Base-by-base conservation (phyloP, 179 eudicot species). In the Camellia oleifera region DNA sequence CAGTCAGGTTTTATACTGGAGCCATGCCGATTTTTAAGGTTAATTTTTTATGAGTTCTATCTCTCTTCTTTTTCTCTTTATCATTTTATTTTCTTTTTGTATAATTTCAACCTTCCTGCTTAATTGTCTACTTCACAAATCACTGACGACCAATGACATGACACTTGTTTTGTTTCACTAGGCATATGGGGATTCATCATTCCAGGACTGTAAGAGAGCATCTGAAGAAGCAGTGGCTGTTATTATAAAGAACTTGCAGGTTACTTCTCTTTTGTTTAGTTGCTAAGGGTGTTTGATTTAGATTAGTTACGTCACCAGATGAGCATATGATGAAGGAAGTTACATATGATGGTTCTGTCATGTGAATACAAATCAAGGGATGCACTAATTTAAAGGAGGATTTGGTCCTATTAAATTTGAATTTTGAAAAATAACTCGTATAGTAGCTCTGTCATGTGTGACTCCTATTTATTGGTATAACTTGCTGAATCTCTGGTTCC, bases 1-100 rank as follows among this genome's bases (percentile, higher is more conserved):
- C 99, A 42, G 98, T 97, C 82, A 94, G 88, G 83, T 97, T 87
- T 72, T 97, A 97, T 83, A 94, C 94, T 67, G 98, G 99, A 82
- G 99, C 99, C 60, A 90, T 91, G 93, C 99, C 99, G 40, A 97
- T 96, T 85, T 94, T 97, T 69, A 89, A 94, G 99, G 99, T 96
- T 80, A 23, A 26, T 46, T 64, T 72, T 62, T 70, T 84, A 23
- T 65, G 67, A 32, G 45, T 77, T 52, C 42, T 40, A 5, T 79
- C 72, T 68, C 50, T 62, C 40, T 67, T 63, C 18, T 78, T n/a
- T 54, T 68, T 70, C 54, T 23, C 58, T 18, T n/a, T 58, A 5
- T 45, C 18, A 12, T 52, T 69, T 69, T 57, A 48, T 4, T 26
- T 40, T 44, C 48, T 57, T 53, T 26, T 23, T 68, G 26, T 78